A percentile compares a stretch with the other conserved stretches of the same genome.
Evolutionary conservation across 345 rosid species (phyloP).

Genomic region (Citrus australasica): DNA sequence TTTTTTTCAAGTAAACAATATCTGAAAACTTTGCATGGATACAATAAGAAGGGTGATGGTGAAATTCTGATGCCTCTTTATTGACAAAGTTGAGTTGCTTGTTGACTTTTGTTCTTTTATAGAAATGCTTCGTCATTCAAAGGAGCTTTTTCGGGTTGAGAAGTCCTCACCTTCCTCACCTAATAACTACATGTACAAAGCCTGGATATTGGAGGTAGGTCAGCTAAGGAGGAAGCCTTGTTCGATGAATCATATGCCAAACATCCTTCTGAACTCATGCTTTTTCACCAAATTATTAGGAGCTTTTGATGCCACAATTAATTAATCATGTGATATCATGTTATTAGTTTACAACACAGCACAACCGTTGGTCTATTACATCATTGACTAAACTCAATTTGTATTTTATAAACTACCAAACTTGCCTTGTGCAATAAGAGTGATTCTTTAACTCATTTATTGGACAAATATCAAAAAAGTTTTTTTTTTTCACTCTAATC

Average conservation of each 20-base stretch:
- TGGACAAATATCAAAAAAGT: background rate
- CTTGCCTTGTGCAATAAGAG: background rate
- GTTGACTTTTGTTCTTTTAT: background rate
- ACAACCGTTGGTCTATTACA: background rate
- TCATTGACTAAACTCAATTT: background rate
- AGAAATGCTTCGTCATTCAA: background rate
- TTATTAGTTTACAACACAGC: background rate
- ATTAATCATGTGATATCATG: background rate
- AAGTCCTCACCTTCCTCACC: slow-evolving; percentile 53
- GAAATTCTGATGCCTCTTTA: background rate
- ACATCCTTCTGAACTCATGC: background rate
- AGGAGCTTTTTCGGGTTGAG: background rate
- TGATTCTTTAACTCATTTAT: too few relatives aligned
- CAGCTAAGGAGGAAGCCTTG: slow-evolving; percentile 29
- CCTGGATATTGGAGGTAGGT: slow-evolving; percentile 34
- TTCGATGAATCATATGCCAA: background rate
- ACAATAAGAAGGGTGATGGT: background rate
- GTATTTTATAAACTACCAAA: background rate
- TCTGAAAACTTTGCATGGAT: slow-evolving; percentile 3
- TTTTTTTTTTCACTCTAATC: too few relatives aligned
- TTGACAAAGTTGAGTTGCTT: background rate
- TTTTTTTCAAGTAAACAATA: background rate
- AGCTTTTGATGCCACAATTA: background rate
- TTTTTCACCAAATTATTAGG: background rate
- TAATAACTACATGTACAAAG: slow-evolving; percentile 19